These are phyloP conservation scores for Grosmannia penicillata DNA, from an alignment of 2,329 filamentous ascomycete genomes.

Conservation along the genomic window DNA sequence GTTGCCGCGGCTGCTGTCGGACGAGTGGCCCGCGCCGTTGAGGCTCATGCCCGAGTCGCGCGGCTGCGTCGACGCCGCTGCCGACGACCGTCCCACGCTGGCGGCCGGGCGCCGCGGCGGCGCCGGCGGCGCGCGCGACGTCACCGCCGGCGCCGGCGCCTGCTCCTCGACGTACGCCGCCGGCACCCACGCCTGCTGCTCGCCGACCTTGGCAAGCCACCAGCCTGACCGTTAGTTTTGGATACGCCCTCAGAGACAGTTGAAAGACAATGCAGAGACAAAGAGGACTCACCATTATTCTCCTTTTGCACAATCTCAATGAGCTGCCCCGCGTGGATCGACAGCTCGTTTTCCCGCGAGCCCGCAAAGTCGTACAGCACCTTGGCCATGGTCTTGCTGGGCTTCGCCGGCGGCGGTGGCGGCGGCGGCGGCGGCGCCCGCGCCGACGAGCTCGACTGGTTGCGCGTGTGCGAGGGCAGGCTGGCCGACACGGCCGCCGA, in stretches of 20 bases:
- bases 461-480: constrained; percentile 38
- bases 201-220: constrained; percentile 74
- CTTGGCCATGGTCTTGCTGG: constrained; percentile 66
- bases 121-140: constrained; percentile 51
- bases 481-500: too few relatives aligned
- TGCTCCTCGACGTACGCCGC: constrained; percentile 88
- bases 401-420: constrained; percentile 51
- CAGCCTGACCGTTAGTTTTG: constrained; percentile 50
- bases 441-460: constrained; percentile 34
- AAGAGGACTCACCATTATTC: constrained; percentile 59
- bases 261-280: neutral
- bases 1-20: constrained; percentile 41
- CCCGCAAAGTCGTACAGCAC: constrained; percentile 87
- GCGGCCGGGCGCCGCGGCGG: constrained; percentile 63
- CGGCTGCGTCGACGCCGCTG: constrained; percentile 45
- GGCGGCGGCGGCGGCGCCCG: constrained; percentile 52
- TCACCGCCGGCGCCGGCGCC: constrained; percentile 41
- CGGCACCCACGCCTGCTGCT: constrained; percentile 81
- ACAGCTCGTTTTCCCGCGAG: constrained; percentile 72
- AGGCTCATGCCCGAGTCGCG: constrained; percentile 58
- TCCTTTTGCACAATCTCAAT: constrained; percentile 90
- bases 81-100: constrained; percentile 48
- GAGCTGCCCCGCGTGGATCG: constrained; percentile 63
- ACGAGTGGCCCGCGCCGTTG: constrained; percentile 31
- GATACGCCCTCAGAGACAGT: too few relatives aligned